phyloP scores from a whole-genome alignment of 2,329 filamentous ascomycete genomes.

The Ustulina deusta region DNA sequence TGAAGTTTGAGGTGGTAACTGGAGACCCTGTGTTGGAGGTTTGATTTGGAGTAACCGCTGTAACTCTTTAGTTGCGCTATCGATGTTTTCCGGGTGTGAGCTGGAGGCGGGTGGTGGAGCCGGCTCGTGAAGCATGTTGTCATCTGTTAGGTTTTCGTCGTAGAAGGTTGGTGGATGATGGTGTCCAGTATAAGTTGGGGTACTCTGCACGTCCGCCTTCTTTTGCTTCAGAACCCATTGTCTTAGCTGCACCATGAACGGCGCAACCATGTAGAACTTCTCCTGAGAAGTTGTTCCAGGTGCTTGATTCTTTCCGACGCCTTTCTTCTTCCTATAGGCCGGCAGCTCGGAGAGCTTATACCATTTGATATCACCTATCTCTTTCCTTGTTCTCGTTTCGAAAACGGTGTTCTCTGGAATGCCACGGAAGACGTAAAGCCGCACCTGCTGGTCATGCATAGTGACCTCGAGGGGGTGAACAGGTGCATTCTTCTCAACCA shows the following conservation, averaged over 20 bases:
- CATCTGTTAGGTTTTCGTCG: constrained; percentile 71
- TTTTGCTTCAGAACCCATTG: constrained; percentile 91
- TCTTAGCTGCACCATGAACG: constrained; percentile 86
- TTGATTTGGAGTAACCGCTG: constrained; percentile 68
- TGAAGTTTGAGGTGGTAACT: constrained; percentile 47
- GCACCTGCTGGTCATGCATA: constrained; percentile 93
- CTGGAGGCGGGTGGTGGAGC: constrained; percentile 46
- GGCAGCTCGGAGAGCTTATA: constrained; percentile 91
- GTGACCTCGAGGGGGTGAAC: constrained; percentile 88
- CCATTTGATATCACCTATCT: constrained; percentile 98
- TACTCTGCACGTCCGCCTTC: constrained; percentile 72
- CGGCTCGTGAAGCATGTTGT: constrained; percentile 63
- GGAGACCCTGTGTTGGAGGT: constrained; percentile 63
- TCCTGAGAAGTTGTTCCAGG: constrained; percentile 71
- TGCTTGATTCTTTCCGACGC: constrained; percentile 64
- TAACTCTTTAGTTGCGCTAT: constrained; percentile 56
- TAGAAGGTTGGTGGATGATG: constrained; percentile 59
- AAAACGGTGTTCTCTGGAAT: constrained; percentile 90
- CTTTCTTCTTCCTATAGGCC: constrained; percentile 75
- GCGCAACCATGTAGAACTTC: constrained; percentile 98
- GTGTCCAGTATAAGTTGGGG: constrained; percentile 54
- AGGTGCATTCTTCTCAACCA: constrained; percentile 77
- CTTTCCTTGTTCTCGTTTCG: constrained; percentile 90
- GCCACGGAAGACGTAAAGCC: constrained; percentile 90
- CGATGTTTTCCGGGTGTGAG: constrained; percentile 45